These are phyloP conservation scores for Suhomyces canberraensis DNA, from an alignment of 805 yeast genomes.

Conservation along the genomic window DNA sequence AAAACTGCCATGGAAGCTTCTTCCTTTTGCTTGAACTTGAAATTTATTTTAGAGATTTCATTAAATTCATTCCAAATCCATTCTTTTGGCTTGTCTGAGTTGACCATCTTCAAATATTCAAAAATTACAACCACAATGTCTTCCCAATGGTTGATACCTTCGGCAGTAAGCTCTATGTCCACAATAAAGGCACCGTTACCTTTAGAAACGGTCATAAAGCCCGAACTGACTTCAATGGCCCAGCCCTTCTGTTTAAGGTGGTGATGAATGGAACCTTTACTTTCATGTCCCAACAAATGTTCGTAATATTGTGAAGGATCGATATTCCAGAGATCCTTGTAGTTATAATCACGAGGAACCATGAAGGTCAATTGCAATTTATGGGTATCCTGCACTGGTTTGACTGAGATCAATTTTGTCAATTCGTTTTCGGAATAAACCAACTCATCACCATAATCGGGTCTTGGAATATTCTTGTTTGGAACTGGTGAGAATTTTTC, in stretches of 20 bases:
- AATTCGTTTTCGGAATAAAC: constrained; percentile 51
- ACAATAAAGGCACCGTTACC: constrained; percentile 68
- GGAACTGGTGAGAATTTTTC: constrained; percentile 62
- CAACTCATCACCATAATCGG: constrained; percentile 41
- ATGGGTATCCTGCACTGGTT: constrained; percentile 80
- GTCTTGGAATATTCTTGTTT: constrained; percentile 44
- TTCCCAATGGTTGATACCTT: constrained; percentile 64
- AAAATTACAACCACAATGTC: constrained; percentile 59
- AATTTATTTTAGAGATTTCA: constrained; percentile 63
- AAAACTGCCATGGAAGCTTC: constrained; percentile 74
- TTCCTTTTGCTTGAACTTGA: constrained; percentile 77
- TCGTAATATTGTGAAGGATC: constrained; percentile 70
- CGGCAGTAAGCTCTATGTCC: constrained; percentile 70
- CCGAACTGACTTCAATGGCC: constrained; percentile 78
- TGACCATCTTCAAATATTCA: constrained; percentile 67
- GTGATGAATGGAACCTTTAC: constrained; percentile 76
- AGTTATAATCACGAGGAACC: constrained; percentile 77
- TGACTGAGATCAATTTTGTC: constrained; percentile 57
- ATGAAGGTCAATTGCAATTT: constrained; percentile 64
- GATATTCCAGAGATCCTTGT: constrained; percentile 54
- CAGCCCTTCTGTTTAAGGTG: constrained; percentile 66
- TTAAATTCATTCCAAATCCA: constrained; percentile 80
- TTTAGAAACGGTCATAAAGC: constrained; percentile 60
- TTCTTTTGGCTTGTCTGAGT: constrained; percentile 56
- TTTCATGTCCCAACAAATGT: constrained; percentile 91